A percentile compares a stretch with the other conserved stretches of the same genome.
phyloP scores from a whole-genome alignment of 805 yeast genomes.

The Kazachstania kunashirensis region DNA sequence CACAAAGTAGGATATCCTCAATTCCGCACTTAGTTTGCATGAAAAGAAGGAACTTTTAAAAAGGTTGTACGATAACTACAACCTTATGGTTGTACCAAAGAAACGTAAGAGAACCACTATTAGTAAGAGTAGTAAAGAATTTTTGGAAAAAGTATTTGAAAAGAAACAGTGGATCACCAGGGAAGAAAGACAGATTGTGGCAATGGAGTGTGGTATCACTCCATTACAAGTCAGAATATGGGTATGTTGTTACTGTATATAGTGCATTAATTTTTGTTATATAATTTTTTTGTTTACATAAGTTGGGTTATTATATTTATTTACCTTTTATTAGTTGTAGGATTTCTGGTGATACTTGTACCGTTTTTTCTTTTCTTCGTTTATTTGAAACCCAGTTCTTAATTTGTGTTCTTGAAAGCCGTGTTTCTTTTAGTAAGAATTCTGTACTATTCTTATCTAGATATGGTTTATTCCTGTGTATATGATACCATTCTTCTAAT shows the following conservation, averaged over 20 bases:
- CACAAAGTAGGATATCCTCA: constrained; percentile 1
- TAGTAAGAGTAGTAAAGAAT: neutral
- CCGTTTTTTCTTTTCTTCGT: constrained; percentile 17
- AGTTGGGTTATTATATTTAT: neutral
- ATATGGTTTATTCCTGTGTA: constrained; percentile 14
- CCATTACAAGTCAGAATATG: constrained; percentile 1
- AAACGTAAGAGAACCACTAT: neutral
- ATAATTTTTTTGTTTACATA: too few relatives aligned
- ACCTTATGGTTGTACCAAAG: neutral
- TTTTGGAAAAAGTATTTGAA: neutral
- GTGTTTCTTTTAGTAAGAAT: constrained; percentile 6
- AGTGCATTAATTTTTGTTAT: too few relatives aligned
- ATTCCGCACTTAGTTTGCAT: constrained; percentile 1
- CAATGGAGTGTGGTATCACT: constrained; percentile 1
- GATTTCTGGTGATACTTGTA: constrained; percentile 11
- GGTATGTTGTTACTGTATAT: constrained; percentile 1
- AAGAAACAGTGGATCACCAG: constrained; percentile 2
- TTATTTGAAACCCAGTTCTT: constrained; percentile 24
- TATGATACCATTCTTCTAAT: constrained; percentile 14
- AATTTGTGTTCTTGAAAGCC: constrained; percentile 16
- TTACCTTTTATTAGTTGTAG: constrained; percentile 5
- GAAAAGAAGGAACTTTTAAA: constrained; percentile 1
- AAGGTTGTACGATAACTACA: neutral
- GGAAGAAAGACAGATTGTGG: constrained; percentile 2
- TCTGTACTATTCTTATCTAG: constrained; percentile 8